Conservation (phyloP, 176 grass and related monocot genomes). For the Oryza rufipogon region DNA sequence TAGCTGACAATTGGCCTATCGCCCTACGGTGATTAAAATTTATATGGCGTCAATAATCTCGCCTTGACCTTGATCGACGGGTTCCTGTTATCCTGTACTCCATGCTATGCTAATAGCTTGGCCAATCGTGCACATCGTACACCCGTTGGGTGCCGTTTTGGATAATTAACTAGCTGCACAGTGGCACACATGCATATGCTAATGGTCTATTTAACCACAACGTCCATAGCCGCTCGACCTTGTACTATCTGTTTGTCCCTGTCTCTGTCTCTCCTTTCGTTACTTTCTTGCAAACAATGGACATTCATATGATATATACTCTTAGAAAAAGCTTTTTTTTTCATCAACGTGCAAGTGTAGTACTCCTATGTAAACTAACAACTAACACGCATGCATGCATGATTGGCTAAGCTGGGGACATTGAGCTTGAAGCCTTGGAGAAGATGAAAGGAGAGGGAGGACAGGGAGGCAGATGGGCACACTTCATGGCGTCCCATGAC, state of each 20-base stretch:
- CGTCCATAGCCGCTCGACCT: background rate
- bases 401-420: background rate
- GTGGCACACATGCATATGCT: background rate
- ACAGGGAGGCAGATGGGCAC: slow-evolving; percentile 35
- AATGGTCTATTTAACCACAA: background rate
- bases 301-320: too few species aligned
- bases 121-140: background rate
- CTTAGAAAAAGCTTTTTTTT: background rate
- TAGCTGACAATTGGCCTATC: background rate
- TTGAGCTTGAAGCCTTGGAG: background rate
- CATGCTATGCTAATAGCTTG: too few species aligned
- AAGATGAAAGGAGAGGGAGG: background rate
- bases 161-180: background rate
- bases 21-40: background rate
- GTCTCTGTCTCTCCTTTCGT: background rate
- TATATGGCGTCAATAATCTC: background rate
- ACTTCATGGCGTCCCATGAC: slow-evolving; percentile 36
- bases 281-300: background rate
- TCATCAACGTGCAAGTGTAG: background rate
- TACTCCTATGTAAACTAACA: too few species aligned
- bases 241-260: background rate
- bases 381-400: too few species aligned
- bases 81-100: background rate
- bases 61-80: background rate
- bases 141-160: background rate